Evolutionary conservation across 176 grass and related monocot genomes (phyloP).

Genomic region (Phoenix dactylifera): DNA sequence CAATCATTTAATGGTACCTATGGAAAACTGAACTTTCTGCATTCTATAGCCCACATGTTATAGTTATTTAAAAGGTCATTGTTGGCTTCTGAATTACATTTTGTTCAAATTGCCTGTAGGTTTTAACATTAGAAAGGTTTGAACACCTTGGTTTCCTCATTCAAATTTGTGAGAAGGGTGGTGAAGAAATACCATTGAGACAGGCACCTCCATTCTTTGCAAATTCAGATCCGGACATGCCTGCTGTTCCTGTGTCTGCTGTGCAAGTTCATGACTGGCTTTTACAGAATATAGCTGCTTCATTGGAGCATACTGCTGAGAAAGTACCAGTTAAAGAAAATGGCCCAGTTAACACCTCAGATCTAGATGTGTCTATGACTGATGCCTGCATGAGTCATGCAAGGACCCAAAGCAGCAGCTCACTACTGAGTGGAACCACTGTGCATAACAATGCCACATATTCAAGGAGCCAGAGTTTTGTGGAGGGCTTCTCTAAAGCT

Average conservation of each 20-base stretch:
- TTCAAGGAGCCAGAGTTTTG: slow-evolving; percentile 7
- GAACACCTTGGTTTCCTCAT: slow-evolving; percentile 17
- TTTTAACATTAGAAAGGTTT: slow-evolving; percentile 23
- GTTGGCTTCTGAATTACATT: background rate
- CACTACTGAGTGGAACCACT: background rate
- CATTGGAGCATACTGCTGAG: slow-evolving; percentile 14
- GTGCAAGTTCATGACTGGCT: slow-evolving; percentile 22
- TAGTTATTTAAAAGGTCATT: background rate
- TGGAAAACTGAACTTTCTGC: no score
- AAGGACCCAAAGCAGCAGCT: slow-evolving; percentile 7
- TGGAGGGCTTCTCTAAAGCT: slow-evolving; percentile 22
- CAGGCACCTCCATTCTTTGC: slow-evolving; percentile 27
- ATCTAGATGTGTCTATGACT: slow-evolving; percentile 19
- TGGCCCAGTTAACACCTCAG: slow-evolving; percentile 1
- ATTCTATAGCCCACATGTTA: no score
- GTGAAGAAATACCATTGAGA: slow-evolving; percentile 17
- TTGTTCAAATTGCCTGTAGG: background rate
- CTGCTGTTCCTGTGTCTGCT: slow-evolving; percentile 15
- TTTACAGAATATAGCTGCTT: slow-evolving; percentile 20
- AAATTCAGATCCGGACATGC: slow-evolving; percentile 29
- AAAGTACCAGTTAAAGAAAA: slow-evolving; percentile 20
- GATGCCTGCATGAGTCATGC: slow-evolving; percentile 14
- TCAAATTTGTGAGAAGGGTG: slow-evolving; percentile 1
- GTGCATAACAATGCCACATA: background rate
- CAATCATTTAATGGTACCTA: no score